Percentiles rank a stretch among this genome's conserved stretches.
These are phyloP conservation scores for Lycium barbarum DNA, from an alignment of 257 asterid genomes.

Conservation along the genomic window DNA sequence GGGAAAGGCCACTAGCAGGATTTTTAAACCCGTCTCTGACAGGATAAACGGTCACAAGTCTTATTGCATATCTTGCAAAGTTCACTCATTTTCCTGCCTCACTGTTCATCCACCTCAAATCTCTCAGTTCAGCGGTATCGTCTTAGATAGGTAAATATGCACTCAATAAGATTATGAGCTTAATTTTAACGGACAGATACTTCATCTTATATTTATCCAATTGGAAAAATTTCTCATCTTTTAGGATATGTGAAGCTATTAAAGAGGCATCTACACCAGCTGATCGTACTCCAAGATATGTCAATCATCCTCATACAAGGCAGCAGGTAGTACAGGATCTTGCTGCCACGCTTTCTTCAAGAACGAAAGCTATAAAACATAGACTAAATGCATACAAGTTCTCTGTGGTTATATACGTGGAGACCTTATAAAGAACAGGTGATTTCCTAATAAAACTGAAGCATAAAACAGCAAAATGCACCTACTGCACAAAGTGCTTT, in stretches of 20 bases:
- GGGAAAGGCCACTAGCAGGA: neutral
- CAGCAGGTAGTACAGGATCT: neutral
- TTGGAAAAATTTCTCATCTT: neutral
- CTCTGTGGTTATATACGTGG: neutral
- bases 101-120: neutral
- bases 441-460: conserved; percentile 1
- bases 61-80: neutral
- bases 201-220: neutral
- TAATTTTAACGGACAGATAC: neutral
- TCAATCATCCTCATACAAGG: neutral
- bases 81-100: neutral
- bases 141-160: neutral
- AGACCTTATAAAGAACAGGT: neutral
- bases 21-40: neutral
- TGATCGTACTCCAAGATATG: neutral
- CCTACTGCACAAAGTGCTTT: neutral
- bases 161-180: conserved; percentile 1
- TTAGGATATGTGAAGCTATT: neutral
- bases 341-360: neutral
- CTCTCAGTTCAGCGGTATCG: neutral
- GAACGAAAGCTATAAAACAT: conserved; percentile 5
- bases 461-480: conserved; percentile 2
- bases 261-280: conserved; percentile 8
- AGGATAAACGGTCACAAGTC: conserved; percentile 1
- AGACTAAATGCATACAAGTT: neutral